phyloP scores from a whole-genome alignment of 495 filamentous ascomycete species.

The Xylona heveae region DNA sequence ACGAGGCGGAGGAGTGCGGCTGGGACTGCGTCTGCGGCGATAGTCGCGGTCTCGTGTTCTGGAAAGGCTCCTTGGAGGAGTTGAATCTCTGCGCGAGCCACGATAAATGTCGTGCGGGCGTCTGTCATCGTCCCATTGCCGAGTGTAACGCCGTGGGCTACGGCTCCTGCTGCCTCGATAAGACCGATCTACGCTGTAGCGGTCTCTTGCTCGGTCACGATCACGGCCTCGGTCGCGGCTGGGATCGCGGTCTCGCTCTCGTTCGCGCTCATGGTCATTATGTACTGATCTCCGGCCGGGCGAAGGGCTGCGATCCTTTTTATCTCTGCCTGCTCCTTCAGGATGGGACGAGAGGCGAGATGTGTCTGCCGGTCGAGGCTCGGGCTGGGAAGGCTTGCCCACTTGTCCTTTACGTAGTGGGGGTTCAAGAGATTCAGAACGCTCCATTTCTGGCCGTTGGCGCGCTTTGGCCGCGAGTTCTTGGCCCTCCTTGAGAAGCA shows the following conservation, averaged over 20 bases:
- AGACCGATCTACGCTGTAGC: not conserved
- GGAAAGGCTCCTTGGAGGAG: constrained; percentile 1
- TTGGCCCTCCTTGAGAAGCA: constrained; percentile 36
- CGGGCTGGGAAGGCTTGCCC: constrained; percentile 6
- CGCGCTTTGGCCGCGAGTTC: constrained; percentile 36
- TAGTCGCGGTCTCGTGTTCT: too few species aligned
- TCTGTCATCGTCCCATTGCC: not conserved
- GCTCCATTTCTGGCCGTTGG: constrained; percentile 34
- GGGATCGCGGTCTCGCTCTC: not conserved
- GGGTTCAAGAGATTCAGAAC: constrained; percentile 23
- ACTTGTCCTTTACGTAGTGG: constrained; percentile 15
- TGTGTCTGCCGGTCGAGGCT: constrained; percentile 3
- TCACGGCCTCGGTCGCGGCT: constrained; percentile 1
- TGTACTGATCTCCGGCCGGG: constrained; percentile 6
- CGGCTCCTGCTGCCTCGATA: constrained; percentile 1
- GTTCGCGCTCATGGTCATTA: constrained; percentile 6
- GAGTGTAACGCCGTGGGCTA: not conserved
- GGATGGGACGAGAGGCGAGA: constrained; percentile 5
- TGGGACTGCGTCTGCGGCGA: too few species aligned
- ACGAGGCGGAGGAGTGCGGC: too few species aligned
- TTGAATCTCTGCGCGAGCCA: not conserved
- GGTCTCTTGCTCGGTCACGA: too few species aligned
- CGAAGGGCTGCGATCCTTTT: too few species aligned
- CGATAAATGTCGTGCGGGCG: not conserved
- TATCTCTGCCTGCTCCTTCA: constrained; percentile 6